A percentile compares a stretch with the other conserved stretches of the same genome.
These are phyloP conservation scores for Chytriomyces sp. DNA, from an alignment of 192 early-diverging fungal species.

Conservation along the genomic window DNA sequence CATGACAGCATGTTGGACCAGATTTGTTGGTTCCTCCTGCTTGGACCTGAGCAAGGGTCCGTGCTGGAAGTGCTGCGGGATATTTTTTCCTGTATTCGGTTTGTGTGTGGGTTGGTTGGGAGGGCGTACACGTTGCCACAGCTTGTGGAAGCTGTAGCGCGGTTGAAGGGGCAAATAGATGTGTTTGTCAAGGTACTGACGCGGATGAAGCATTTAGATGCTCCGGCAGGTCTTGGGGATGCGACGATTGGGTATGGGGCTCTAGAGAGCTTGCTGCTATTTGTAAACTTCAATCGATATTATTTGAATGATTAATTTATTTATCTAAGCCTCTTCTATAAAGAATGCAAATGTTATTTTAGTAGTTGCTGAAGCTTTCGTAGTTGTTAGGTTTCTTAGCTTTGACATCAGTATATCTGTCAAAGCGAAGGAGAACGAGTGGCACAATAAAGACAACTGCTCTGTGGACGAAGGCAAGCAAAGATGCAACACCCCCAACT, in stretches of 20 bases:
- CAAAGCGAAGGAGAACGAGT: slow-evolving; percentile 36
- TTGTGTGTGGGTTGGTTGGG: neutral
- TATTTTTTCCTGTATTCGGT: slow-evolving; percentile 2
- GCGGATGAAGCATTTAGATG: slow-evolving; percentile 21
- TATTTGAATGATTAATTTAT: neutral
- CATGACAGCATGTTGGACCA: neutral
- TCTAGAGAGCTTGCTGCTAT: neutral
- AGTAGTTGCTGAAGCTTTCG: slow-evolving; percentile 43
- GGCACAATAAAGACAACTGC: slow-evolving; percentile 30
- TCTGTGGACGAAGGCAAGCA: slow-evolving; percentile 41
- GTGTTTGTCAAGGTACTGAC: slow-evolving; percentile 22
- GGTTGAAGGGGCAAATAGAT: neutral
- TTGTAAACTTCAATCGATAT: neutral
- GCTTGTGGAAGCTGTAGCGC: neutral
- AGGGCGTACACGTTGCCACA: too few relatives aligned
- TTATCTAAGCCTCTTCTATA: neutral
- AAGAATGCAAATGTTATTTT: slow-evolving; percentile 3
- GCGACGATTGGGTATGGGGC: neutral
- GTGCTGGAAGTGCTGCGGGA: slow-evolving; percentile 5
- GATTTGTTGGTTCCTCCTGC: neutral
- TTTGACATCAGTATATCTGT: slow-evolving; percentile 39
- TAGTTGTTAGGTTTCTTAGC: slow-evolving; percentile 31
- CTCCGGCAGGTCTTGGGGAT: neutral
- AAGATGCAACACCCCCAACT: slow-evolving; percentile 43
- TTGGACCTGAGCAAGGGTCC: slow-evolving; percentile 7